Evolutionary conservation across 1,284 basidiomycete species (phyloP).

Genomic region (Mrakiaceae sp.): DNA sequence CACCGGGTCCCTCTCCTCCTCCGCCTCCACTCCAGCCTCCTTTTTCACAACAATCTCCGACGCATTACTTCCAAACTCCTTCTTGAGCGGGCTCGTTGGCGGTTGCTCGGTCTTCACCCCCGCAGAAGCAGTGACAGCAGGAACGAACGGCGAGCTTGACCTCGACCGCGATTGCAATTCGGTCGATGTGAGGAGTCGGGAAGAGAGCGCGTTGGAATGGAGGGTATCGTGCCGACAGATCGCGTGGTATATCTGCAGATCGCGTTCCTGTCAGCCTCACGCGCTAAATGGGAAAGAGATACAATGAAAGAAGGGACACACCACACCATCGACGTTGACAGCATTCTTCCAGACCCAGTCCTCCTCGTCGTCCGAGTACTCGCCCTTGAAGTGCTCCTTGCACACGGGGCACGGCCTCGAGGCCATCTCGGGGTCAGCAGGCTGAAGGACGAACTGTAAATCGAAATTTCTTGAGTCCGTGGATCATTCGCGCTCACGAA

Average conservation of each 20-base stretch:
- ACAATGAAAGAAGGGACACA: slow-evolving; percentile 36
- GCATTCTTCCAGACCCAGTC: slow-evolving; percentile 98
- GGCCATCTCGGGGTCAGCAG: slow-evolving; percentile 60
- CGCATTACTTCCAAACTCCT: not conserved
- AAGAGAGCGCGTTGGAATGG: not conserved
- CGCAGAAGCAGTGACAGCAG: not conserved
- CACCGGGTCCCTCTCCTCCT: not conserved
- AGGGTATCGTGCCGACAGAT: slow-evolving; percentile 2
- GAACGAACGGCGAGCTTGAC: not conserved
- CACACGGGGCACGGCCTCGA: slow-evolving; percentile 86
- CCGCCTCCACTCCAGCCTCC: not conserved
- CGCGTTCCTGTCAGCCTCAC: not conserved
- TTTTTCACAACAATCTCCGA: not conserved
- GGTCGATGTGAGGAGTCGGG: not conserved
- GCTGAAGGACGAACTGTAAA: slow-evolving; percentile 53
- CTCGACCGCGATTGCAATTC: not conserved
- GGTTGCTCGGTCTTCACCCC: not conserved
- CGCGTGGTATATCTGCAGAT: slow-evolving; percentile 9
- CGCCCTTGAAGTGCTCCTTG: slow-evolving; percentile 84
- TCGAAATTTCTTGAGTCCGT: too few species aligned
- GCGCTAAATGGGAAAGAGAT: not conserved
- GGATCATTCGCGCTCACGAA: too few species aligned
- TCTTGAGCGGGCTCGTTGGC: not conserved
- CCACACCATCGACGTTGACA: slow-evolving; percentile 65
- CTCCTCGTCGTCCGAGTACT: slow-evolving; percentile 92